These are phyloP conservation scores for Rubia yunnanensis DNA, from an alignment of 257 asterid species.

Conservation along the genomic window DNA sequence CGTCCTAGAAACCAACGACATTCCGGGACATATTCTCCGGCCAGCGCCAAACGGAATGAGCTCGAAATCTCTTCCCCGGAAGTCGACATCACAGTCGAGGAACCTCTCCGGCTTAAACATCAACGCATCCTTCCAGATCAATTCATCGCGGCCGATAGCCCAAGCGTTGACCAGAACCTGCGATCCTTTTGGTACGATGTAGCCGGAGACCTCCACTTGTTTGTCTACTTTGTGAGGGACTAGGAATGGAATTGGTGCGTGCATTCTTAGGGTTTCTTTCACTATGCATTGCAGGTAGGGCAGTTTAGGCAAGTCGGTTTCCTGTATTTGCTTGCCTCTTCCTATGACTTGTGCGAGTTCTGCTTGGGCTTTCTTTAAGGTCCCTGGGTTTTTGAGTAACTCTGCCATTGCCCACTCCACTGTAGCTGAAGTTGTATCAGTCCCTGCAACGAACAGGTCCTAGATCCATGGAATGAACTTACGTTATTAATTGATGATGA, in stretches of 20 bases:
- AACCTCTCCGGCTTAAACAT: slow-evolving; percentile 64
- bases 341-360: slow-evolving; percentile 52
- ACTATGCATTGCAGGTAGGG: slow-evolving; percentile 49
- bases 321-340: slow-evolving; percentile 39
- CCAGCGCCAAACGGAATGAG: slow-evolving; percentile 75
- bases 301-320: slow-evolving; percentile 35
- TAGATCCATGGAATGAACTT: slow-evolving; percentile 5
- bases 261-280: slow-evolving; percentile 59
- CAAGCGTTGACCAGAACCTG: slow-evolving; percentile 3
- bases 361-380: slow-evolving; percentile 35
- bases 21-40: slow-evolving; percentile 66
- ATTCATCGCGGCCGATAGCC: slow-evolving; percentile 4
- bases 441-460: slow-evolving; percentile 69
- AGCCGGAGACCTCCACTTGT: neutral
- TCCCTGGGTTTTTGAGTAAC: slow-evolving; percentile 42
- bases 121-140: slow-evolving; percentile 43
- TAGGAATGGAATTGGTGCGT: slow-evolving; percentile 66
- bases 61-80: slow-evolving; percentile 55
- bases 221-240: slow-evolving; percentile 33
- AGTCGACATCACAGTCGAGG: slow-evolving; percentile 32
- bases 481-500: no score
- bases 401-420: slow-evolving; percentile 85
- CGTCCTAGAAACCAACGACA: slow-evolving; percentile 43
- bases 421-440: slow-evolving; percentile 23
- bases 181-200: neutral